These are phyloP conservation scores for Lolium perenne DNA, from an alignment of 176 grass and related monocot genomes.

Conservation along the genomic window DNA sequence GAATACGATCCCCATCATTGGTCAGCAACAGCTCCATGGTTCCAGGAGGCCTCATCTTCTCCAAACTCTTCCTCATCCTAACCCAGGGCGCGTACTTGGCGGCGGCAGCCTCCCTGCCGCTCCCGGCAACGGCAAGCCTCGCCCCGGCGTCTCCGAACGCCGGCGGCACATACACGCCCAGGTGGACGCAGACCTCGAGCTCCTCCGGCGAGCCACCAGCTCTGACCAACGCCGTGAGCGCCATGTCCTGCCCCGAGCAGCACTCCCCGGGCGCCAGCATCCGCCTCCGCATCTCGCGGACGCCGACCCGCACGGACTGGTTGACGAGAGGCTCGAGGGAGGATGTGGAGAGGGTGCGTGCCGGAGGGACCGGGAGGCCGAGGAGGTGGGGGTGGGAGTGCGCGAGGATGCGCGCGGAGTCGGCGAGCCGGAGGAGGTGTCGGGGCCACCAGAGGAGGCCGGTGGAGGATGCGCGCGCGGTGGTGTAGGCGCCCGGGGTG, in stretches of 20 bases:
- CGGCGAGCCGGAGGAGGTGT: constrained; percentile 72
- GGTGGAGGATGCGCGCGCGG: constrained; percentile 57
- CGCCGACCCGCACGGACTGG: constrained; percentile 51
- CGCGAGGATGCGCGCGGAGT: constrained; percentile 59
- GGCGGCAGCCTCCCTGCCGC: constrained; percentile 56
- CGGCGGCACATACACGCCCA: constrained; percentile 58
- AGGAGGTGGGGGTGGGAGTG: constrained; percentile 55
- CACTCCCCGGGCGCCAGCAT: background rate
- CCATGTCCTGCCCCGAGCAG: constrained; percentile 35
- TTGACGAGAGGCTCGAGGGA: constrained; percentile 36
- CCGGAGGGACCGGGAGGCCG: constrained; percentile 27
- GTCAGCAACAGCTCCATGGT: constrained; percentile 77
- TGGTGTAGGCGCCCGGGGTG: constrained; percentile 80
- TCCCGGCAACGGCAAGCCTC: constrained; percentile 62
- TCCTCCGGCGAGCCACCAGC: constrained; percentile 14
- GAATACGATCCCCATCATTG: constrained; percentile 78
- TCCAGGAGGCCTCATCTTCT: constrained; percentile 84
- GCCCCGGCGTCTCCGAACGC: constrained; percentile 61
- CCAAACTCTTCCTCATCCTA: constrained; percentile 77
- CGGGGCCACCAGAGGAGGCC: constrained; percentile 78
- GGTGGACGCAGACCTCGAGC: constrained; percentile 67
- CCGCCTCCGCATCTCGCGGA: constrained; percentile 42
- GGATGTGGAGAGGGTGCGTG: background rate
- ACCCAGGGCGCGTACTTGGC: constrained; percentile 83
- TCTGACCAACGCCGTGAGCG: constrained; percentile 67